A percentile compares a stretch with the other conserved stretches of the same genome.
Conservation (phyloP, 106 monocot species). For the Dioscorea alata region DNA sequence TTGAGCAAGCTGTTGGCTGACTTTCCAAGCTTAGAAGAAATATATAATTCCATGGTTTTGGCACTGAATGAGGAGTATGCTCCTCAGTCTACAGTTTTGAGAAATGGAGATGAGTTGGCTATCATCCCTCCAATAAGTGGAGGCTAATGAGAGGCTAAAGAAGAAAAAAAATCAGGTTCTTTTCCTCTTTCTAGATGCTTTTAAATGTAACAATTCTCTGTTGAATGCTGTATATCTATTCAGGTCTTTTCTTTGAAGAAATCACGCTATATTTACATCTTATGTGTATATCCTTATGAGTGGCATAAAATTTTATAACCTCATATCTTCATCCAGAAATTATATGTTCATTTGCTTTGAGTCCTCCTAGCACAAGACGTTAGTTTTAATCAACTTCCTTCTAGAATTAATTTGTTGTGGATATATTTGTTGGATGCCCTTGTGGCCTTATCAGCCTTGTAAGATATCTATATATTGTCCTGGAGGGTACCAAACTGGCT, state of each 20-base stretch:
- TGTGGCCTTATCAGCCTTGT: no score
- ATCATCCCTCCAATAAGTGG: conserved; percentile 98
- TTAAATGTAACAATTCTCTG: neutral
- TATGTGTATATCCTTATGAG: no score
- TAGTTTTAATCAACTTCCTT: no score
- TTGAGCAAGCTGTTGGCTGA: conserved; percentile 34
- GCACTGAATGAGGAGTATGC: conserved; percentile 90
- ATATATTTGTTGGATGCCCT: no score
- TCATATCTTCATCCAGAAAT: no score
- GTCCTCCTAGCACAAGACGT: no score
- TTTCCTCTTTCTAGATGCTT: neutral
- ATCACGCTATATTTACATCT: no score
- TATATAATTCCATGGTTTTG: conserved; percentile 53
- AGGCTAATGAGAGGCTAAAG: conserved; percentile 25
- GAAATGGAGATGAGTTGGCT: conserved; percentile 76
- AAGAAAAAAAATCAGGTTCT: neutral
- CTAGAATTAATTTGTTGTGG: no score
- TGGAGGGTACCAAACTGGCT: no score
- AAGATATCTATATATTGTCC: no score
- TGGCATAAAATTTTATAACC: no score
- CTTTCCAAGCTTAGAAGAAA: conserved; percentile 63
- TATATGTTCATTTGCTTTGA: no score
- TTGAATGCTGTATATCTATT: neutral
- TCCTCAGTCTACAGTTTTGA: conserved; percentile 41
- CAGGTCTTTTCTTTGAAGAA: neutral